A percentile compares a stretch with the other conserved stretches of the same genome.
phyloP scores from a whole-genome alignment of 2,329 filamentous ascomycete genomes.

The Malbranchea zuffiana region DNA sequence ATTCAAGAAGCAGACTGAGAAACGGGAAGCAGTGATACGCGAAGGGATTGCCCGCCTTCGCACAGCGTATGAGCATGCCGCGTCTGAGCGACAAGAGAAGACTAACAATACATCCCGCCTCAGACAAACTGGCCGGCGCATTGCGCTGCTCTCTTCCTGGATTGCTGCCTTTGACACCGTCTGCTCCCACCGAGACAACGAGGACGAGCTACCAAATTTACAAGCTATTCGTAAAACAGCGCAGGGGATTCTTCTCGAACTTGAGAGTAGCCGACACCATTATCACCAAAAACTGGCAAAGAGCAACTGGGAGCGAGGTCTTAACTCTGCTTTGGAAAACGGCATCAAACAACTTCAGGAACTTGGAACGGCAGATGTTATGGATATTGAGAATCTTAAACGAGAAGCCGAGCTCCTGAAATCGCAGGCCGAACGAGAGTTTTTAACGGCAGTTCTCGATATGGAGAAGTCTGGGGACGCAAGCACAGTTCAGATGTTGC shows the following conservation, averaged over 20 bases:
- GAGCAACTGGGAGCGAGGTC: conserved; percentile 72
- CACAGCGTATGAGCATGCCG: conserved; percentile 70
- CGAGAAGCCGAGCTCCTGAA: conserved; percentile 81
- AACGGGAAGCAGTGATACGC: conserved; percentile 61
- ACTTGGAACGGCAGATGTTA: conserved; percentile 54
- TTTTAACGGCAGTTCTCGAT: conserved; percentile 64
- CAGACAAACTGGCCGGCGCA: conserved; percentile 71
- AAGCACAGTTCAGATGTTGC: conserved; percentile 65
- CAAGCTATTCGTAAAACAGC: conserved; percentile 74
- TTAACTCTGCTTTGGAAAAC: conserved; percentile 81
- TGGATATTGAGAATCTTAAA: conserved; percentile 60
- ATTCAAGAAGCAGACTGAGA: conserved; percentile 81
- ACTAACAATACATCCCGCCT: conserved; percentile 69
- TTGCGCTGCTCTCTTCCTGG: conserved; percentile 80
- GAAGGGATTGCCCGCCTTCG: conserved; percentile 75
- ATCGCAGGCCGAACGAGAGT: conserved; percentile 68
- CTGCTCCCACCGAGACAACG: conserved; percentile 59
- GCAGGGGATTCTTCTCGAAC: conserved; percentile 73
- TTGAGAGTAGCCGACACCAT: conserved; percentile 83
- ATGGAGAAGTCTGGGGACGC: conserved; percentile 74
- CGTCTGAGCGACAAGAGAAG: conserved; percentile 66
- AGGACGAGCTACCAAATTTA: conserved; percentile 55
- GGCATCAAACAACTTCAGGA: conserved; percentile 67
- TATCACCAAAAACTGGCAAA: conserved; percentile 74
- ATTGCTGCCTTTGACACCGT: conserved; percentile 80